A percentile compares a stretch with the other conserved stretches of the same genome.
These are phyloP conservation scores for Botrytis porri DNA, from an alignment of 2,329 filamentous ascomycete genomes.

Conservation along the genomic window DNA sequence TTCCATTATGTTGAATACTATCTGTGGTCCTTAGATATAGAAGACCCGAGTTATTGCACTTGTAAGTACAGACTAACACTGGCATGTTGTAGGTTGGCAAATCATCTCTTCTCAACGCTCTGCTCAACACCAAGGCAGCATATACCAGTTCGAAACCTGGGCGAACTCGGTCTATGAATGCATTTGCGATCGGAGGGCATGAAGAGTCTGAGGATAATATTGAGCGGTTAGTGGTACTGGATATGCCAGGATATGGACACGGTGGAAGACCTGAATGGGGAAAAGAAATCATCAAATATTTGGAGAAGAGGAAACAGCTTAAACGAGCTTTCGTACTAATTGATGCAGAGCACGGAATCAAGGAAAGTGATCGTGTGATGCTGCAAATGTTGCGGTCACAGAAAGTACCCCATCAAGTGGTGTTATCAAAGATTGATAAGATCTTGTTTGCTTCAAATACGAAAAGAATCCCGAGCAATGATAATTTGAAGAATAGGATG, in stretches of 20 bases:
- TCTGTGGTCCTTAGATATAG: neutral
- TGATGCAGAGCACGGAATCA: conserved; percentile 61
- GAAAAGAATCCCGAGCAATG: conserved; percentile 36
- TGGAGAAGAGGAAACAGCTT: conserved; percentile 58
- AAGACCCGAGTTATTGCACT: neutral
- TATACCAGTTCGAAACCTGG: conserved; percentile 59
- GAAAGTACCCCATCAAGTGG: conserved; percentile 61
- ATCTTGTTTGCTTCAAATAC: conserved; percentile 41
- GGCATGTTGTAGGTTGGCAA: conserved; percentile 52
- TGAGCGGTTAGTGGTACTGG: conserved; percentile 54
- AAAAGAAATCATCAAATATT: conserved; percentile 64
- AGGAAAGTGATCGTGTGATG: conserved; percentile 56
- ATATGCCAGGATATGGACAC: conserved; percentile 70
- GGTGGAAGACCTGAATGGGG: conserved; percentile 62
- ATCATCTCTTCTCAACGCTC: conserved; percentile 61
- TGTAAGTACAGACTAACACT: neutral
- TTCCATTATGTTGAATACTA: neutral
- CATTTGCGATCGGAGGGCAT: conserved; percentile 55
- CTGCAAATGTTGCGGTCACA: conserved; percentile 53
- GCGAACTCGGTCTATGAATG: conserved; percentile 63
- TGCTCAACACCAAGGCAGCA: conserved; percentile 52
- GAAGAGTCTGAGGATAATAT: conserved; percentile 27
- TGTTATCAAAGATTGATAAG: conserved; percentile 65
- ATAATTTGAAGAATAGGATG: conserved; percentile 38
- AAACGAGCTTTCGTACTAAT: conserved; percentile 61